phyloP scores from a whole-genome alignment of 805 yeast species.

The Pichia ethanolica region DNA sequence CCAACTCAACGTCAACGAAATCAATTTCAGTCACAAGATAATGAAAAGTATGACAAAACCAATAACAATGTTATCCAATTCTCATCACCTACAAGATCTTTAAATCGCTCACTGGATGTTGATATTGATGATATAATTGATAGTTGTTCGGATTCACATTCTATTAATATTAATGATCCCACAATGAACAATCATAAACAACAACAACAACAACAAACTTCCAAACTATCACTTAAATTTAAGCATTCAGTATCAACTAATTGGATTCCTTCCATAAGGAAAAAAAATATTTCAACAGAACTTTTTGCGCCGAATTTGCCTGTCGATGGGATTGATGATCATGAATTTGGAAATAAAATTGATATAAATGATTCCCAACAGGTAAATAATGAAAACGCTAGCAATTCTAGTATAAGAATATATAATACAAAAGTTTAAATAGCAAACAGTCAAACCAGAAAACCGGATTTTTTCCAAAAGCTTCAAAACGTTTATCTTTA shows the following conservation, averaged over 20 bases:
- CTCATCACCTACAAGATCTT: no score
- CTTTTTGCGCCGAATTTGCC: no score
- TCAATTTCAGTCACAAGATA: no score
- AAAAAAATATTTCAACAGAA: neutral
- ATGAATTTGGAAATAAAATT: no score
- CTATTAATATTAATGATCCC: neutral
- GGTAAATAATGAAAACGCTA: no score
- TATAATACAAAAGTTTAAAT: no score
- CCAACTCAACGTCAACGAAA: no score
- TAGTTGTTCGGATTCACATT: neutral
- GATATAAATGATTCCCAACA: no score
- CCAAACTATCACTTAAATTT: neutral
- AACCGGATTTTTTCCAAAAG: neutral
- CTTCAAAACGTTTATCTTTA: constrained; percentile 1
- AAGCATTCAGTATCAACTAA: constrained; percentile 2
- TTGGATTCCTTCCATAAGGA: constrained; percentile 6
- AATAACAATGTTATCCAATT: no score
- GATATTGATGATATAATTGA: neutral
- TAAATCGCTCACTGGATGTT: neutral
- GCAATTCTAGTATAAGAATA: no score
- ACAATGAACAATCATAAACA: neutral
- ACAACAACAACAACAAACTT: neutral
- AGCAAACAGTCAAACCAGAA: neutral
- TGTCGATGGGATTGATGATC: no score
- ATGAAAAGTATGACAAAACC: no score